A percentile compares a stretch with the other conserved stretches of the same genome.
phyloP scores from a whole-genome alignment of 2,329 filamentous ascomycete genomes.

The Emericellopsis cladophorae region DNA sequence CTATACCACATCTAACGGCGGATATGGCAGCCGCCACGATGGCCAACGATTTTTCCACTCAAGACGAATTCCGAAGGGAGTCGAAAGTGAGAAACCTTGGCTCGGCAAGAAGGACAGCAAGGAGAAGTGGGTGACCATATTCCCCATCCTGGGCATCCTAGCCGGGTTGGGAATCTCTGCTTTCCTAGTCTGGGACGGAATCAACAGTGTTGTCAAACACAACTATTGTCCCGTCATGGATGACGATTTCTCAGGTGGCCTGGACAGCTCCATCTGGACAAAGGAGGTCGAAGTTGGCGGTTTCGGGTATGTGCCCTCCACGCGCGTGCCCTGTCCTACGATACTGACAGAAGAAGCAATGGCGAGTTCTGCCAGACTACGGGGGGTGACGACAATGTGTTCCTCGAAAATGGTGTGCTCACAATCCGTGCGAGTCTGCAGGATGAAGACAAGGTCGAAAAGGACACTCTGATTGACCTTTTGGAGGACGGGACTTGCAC shows the following conservation, averaged over 20 bases:
- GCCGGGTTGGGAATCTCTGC: conserved; percentile 56
- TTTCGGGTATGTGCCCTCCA: conserved; percentile 47
- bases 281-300: conserved; percentile 66
- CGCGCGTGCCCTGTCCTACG: background rate
- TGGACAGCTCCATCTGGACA: conserved; percentile 53
- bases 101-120: conserved; percentile 57
- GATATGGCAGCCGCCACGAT: conserved; percentile 21
- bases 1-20: conserved; percentile 29
- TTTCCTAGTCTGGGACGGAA: conserved; percentile 64
- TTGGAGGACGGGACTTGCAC: conserved; percentile 55
- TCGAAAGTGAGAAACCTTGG: conserved; percentile 67
- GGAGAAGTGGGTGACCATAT: conserved; percentile 78
- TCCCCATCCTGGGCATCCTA: conserved; percentile 59
- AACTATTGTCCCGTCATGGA: conserved; percentile 58
- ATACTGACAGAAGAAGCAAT: conserved; percentile 36
- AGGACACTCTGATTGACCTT: conserved; percentile 57
- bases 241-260: conserved; percentile 49
- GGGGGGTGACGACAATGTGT: conserved; percentile 59
- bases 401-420: conserved; percentile 54
- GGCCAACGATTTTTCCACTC: conserved; percentile 58
- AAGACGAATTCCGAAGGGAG: conserved; percentile 52
- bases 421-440: conserved; percentile 70
- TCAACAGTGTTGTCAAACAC: conserved; percentile 59
- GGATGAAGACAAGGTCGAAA: conserved; percentile 50
- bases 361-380: conserved; percentile 75